Percentiles rank a stretch among this genome's conserved stretches.
These are phyloP conservation scores for Ailanthus altissimus DNA, from an alignment of 345 rosid species.

Conservation along the genomic window DNA sequence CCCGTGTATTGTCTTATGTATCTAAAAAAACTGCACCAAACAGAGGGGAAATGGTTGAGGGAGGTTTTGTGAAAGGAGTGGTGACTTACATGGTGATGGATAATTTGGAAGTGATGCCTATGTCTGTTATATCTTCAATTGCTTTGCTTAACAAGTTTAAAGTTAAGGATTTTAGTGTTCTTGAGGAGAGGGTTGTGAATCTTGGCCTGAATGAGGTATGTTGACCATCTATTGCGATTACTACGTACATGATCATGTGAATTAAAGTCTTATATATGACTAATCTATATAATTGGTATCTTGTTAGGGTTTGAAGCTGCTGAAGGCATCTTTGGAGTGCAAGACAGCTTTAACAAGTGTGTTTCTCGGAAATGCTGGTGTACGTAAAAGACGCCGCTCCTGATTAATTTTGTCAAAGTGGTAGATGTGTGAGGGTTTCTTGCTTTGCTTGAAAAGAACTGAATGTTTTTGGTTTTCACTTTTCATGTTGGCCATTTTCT, in stretches of 20 bases:
- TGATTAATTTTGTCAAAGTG: not conserved
- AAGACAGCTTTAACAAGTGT: slow-evolving; percentile 30
- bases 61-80: slow-evolving; percentile 20
- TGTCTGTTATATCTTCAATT: slow-evolving; percentile 26
- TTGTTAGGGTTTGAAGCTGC: slow-evolving; percentile 12
- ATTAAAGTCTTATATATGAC: too few relatives aligned
- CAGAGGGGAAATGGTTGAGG: too few relatives aligned
- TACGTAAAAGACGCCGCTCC: not conserved
- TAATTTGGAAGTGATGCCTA: slow-evolving; percentile 25
- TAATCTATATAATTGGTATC: too few relatives aligned
- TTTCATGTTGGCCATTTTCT: not conserved
- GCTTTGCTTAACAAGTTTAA: slow-evolving; percentile 26
- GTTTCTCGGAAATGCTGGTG: not conserved
- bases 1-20: too few relatives aligned
- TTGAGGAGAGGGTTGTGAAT: slow-evolving; percentile 18
- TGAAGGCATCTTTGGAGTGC: slow-evolving; percentile 30
- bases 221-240: too few relatives aligned
- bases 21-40: too few relatives aligned
- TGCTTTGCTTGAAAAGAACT: not conserved
- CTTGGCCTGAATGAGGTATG: slow-evolving; percentile 24
- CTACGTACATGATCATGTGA: too few relatives aligned
- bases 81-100: slow-evolving; percentile 37
- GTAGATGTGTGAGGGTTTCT: not conserved
- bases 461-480: not conserved
- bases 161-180: slow-evolving; percentile 11